phyloP scores from a whole-genome alignment of 1,284 basidiomycete species.

The Cutaneotrichosporon sp. region DNA sequence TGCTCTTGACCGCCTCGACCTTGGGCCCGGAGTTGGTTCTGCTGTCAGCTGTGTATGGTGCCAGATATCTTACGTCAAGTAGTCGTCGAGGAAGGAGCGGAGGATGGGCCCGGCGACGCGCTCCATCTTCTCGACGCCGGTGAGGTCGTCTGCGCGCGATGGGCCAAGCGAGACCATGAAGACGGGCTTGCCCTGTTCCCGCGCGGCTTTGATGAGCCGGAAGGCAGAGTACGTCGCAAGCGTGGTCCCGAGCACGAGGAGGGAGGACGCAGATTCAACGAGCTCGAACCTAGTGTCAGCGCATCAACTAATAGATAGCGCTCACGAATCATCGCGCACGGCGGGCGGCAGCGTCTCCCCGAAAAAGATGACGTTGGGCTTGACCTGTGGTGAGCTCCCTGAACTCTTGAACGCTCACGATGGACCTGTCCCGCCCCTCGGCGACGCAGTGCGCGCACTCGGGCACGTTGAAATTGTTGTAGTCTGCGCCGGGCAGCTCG shows the following conservation, averaged over 20 bases:
- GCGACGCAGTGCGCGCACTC: constrained; percentile 66
- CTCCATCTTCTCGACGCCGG: constrained; percentile 73
- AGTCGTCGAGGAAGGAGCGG: constrained; percentile 57
- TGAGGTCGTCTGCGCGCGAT: constrained; percentile 74
- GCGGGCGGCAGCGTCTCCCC: constrained; percentile 70
- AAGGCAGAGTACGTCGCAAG: constrained; percentile 91
- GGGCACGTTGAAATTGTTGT: constrained; percentile 75
- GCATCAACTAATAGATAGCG: constrained; percentile 10
- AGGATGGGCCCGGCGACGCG: constrained; percentile 69
- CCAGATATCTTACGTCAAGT: constrained; percentile 36
- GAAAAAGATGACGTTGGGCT: constrained; percentile 85
- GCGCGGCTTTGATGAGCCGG: constrained; percentile 76
- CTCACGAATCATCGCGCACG: constrained; percentile 72
- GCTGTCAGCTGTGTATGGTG: constrained; percentile 9
- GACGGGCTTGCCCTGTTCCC: constrained; percentile 72
- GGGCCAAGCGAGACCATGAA: constrained; percentile 83
- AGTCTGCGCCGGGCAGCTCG: constrained; percentile 73
- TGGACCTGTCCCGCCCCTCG: constrained; percentile 43
- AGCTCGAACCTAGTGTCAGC: constrained; percentile 59
- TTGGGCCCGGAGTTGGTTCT: constrained; percentile 37
- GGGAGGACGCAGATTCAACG: constrained; percentile 64
- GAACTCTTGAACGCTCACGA: constrained; percentile 1
- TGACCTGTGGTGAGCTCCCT: constrained; percentile 54
- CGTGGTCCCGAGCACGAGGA: constrained; percentile 82
- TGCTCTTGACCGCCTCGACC: constrained; percentile 38